A percentile compares a stretch with the other conserved stretches of the same genome.
Conservation (phyloP, 2,329 filamentous ascomycete species). For the Hawksworthiomyces lignivorus region DNA sequence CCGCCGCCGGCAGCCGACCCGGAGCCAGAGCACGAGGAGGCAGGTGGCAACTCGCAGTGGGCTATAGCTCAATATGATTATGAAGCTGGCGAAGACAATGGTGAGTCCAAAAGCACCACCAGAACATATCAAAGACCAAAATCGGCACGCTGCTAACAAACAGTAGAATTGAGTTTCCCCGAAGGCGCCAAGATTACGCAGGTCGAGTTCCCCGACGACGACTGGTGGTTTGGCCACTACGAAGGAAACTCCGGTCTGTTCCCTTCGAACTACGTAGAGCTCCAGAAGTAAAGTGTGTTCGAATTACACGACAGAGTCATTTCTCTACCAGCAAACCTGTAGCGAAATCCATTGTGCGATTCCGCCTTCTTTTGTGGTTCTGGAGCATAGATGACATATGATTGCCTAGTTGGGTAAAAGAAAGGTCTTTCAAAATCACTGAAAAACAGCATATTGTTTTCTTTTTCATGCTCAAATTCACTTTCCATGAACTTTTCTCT, state of each 20-base stretch:
- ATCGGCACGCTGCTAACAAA: slow-evolving; percentile 23
- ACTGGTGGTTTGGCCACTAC: slow-evolving; percentile 95
- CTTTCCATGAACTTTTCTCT: too few species aligned
- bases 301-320: too few species aligned
- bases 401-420: too few species aligned
- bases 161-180: slow-evolving; percentile 67
- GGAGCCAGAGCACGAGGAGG: slow-evolving; percentile 28
- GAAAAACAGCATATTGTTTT: too few species aligned
- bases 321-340: too few species aligned
- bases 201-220: slow-evolving; percentile 93
- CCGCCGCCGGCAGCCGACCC: slow-evolving; percentile 30
- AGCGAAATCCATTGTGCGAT: too few species aligned
- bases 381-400: too few species aligned
- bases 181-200: slow-evolving; percentile 77
- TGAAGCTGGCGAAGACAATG: slow-evolving; percentile 92
- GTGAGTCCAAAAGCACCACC: too few species aligned
- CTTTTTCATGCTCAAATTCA: too few species aligned
- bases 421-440: too few species aligned
- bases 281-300: slow-evolving; percentile 31
- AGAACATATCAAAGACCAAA: too few species aligned
- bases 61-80: slow-evolving; percentile 92
- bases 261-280: slow-evolving; percentile 63
- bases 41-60: slow-evolving; percentile 43
- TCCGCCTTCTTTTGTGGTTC: not conserved
- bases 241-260: slow-evolving; percentile 77